phyloP scores from a whole-genome alignment of 106 monocot species.

The Dioscorea dumetorum region DNA sequence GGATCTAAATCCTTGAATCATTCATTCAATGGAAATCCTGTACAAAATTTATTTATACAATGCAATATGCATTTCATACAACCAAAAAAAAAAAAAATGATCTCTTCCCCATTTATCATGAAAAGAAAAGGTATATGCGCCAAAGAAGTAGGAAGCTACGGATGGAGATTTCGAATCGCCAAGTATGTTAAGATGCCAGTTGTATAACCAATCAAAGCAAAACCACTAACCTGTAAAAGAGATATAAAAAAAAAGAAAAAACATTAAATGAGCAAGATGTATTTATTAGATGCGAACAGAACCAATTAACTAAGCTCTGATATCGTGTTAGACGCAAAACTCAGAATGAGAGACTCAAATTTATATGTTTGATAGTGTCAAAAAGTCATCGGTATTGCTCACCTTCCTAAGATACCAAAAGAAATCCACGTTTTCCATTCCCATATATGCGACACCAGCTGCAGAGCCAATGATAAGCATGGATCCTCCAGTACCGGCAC shows the following conservation, averaged over 20 bases:
- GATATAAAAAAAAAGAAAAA: too few relatives aligned
- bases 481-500: conserved; percentile 97
- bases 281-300: too few relatives aligned
- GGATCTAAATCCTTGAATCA: neutral
- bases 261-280: too few relatives aligned
- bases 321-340: too few relatives aligned
- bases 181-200: conserved; percentile 85
- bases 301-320: too few relatives aligned
- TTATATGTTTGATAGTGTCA: neutral
- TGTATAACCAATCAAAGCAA: conserved; percentile 90
- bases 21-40: neutral
- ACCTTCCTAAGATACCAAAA: conserved; percentile 98
- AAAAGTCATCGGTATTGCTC: neutral
- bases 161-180: conserved; percentile 44
- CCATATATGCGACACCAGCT: conserved; percentile 98
- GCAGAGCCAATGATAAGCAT: conserved; percentile 99
- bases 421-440: conserved; percentile 98
- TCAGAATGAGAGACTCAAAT: too few relatives aligned
- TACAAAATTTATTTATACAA: neutral
- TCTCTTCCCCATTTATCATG: conserved; percentile 16
- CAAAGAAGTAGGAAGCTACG: conserved; percentile 46
- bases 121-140: conserved; percentile 74
- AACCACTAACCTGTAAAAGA: conserved; percentile 80
- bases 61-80: neutral
- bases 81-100: neutral